Conservation (phyloP, 192 early-diverging fungal genomes). For the Umbelopsis isabellina region DNA sequence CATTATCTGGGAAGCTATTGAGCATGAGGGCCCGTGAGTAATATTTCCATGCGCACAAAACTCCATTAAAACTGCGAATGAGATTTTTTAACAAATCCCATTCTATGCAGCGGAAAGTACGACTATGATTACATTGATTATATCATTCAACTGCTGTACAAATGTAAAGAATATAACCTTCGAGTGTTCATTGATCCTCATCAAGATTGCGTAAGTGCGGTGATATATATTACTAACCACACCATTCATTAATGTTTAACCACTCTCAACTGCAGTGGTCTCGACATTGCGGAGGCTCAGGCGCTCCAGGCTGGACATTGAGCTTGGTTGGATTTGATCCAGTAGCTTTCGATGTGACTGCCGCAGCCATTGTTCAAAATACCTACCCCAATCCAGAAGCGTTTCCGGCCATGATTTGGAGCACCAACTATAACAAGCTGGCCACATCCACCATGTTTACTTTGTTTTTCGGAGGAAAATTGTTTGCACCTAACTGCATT, state of each 20-base stretch:
- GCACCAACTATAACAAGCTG: constrained; percentile 60
- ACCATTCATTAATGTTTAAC: neutral
- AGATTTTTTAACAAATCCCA: neutral
- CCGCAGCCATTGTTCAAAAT: constrained; percentile 60
- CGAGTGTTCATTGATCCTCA: constrained; percentile 62
- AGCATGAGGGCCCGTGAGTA: constrained; percentile 63
- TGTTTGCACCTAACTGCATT: constrained; percentile 51
- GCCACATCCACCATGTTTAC: constrained; percentile 61
- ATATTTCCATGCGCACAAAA: neutral
- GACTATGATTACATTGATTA: constrained; percentile 59
- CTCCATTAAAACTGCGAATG: neutral
- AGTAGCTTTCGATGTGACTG: constrained; percentile 44
- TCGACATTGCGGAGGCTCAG: constrained; percentile 59
- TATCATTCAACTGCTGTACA: constrained; percentile 49
- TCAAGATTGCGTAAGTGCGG: constrained; percentile 54
- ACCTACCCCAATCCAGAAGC: constrained; percentile 41
- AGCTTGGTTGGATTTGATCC: constrained; percentile 54
- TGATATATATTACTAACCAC: neutral
- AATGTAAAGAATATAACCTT: constrained; percentile 50
- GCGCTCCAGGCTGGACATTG: constrained; percentile 59
- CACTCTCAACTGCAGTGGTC: constrained; percentile 48
- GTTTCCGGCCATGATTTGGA: constrained; percentile 67
- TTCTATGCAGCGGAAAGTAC: constrained; percentile 50
- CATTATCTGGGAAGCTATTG: constrained; percentile 79
- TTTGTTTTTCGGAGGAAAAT: constrained; percentile 52